A percentile compares a stretch with the other conserved stretches of the same genome.
These are phyloP conservation scores for Entonaema liquescens DNA, from an alignment of 495 filamentous ascomycete species.

Conservation along the genomic window DNA sequence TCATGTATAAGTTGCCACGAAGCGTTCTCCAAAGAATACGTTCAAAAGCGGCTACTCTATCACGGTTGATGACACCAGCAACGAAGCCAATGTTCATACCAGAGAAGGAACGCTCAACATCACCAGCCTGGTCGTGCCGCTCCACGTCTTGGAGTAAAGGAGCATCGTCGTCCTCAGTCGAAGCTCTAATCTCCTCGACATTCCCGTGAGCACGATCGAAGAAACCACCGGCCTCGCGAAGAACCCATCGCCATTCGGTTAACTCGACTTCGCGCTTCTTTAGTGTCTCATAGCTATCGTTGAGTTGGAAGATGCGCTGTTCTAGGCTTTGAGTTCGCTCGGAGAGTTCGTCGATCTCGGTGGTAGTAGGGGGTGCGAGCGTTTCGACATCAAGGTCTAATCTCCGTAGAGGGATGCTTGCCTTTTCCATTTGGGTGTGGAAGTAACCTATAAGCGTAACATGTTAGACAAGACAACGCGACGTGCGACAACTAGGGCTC, in stretches of 20 bases:
- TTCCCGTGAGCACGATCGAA: slow-evolving; percentile 96
- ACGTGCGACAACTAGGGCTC: background rate
- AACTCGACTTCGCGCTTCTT: slow-evolving; percentile 97
- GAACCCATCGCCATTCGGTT: slow-evolving; percentile 96
- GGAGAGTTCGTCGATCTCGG: slow-evolving; percentile 94
- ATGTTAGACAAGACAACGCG: slow-evolving; percentile 19
- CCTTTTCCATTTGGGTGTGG: slow-evolving; percentile 92
- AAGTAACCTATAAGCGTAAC: slow-evolving; percentile 82
- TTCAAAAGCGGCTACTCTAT: slow-evolving; percentile 94
- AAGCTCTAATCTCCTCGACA: slow-evolving; percentile 94
- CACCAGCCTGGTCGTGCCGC: slow-evolving; percentile 77
- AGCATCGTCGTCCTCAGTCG: slow-evolving; percentile 84
- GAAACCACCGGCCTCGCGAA: slow-evolving; percentile 93
- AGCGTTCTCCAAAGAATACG: slow-evolving; percentile 96
- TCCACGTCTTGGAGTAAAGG: slow-evolving; percentile 87
- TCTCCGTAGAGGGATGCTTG: slow-evolving; percentile 79
- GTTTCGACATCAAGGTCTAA: slow-evolving; percentile 86
- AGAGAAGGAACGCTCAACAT: slow-evolving; percentile 85
- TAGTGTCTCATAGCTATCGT: slow-evolving; percentile 97
- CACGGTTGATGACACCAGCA: slow-evolving; percentile 93
- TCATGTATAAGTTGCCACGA: slow-evolving; percentile 99
- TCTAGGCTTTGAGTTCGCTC: slow-evolving; percentile 92
- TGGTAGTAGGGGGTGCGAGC: slow-evolving; percentile 83
- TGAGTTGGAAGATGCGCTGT: slow-evolving; percentile 86
- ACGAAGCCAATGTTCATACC: slow-evolving; percentile 99